Percentiles rank a stretch among this genome's conserved stretches.
These are phyloP conservation scores for Myriosclerotinia curreyana DNA, from an alignment of 2,329 filamentous ascomycete genomes.

Conservation along the genomic window DNA sequence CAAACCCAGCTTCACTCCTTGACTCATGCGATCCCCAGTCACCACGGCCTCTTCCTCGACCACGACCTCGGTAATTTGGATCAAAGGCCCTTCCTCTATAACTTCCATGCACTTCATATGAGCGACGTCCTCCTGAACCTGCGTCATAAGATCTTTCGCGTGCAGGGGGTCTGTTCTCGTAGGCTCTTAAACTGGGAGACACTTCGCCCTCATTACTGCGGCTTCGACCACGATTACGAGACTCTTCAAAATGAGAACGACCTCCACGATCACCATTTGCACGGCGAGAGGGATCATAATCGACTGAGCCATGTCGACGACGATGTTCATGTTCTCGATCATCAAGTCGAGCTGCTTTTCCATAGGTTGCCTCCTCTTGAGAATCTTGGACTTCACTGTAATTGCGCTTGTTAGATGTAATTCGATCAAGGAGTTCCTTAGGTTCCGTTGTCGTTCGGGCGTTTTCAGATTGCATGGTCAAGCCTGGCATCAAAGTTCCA, in stretches of 20 bases:
- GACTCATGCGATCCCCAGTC: slow-evolving; percentile 25
- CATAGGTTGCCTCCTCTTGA: slow-evolving; percentile 23
- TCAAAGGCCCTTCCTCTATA: slow-evolving; percentile 37
- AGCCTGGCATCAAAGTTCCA: slow-evolving; percentile 13
- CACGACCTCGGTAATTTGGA: slow-evolving; percentile 36
- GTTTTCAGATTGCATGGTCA: neutral
- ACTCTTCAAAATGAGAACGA: slow-evolving; percentile 27
- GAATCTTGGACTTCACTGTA: slow-evolving; percentile 33
- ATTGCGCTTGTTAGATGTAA: slow-evolving; percentile 36
- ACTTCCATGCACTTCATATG: slow-evolving; percentile 27
- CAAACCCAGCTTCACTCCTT: slow-evolving; percentile 26
- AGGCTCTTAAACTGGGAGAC: slow-evolving; percentile 32
- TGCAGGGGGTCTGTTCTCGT: slow-evolving; percentile 30
- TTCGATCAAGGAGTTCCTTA: slow-evolving; percentile 25
- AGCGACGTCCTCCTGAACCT: slow-evolving; percentile 28
- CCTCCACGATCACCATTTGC: slow-evolving; percentile 30
- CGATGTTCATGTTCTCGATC: slow-evolving; percentile 27
- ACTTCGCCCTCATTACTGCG: slow-evolving; percentile 33
- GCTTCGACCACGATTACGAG: slow-evolving; percentile 27
- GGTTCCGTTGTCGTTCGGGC: slow-evolving; percentile 13
- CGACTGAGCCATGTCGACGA: slow-evolving; percentile 30
- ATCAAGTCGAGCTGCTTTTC: slow-evolving; percentile 34
- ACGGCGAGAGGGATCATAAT: slow-evolving; percentile 27
- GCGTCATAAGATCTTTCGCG: slow-evolving; percentile 29
- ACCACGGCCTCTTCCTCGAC: slow-evolving; percentile 35